Conservation (phyloP, 176 grass and related monocot species). For the Aegilops umbellulata region DNA sequence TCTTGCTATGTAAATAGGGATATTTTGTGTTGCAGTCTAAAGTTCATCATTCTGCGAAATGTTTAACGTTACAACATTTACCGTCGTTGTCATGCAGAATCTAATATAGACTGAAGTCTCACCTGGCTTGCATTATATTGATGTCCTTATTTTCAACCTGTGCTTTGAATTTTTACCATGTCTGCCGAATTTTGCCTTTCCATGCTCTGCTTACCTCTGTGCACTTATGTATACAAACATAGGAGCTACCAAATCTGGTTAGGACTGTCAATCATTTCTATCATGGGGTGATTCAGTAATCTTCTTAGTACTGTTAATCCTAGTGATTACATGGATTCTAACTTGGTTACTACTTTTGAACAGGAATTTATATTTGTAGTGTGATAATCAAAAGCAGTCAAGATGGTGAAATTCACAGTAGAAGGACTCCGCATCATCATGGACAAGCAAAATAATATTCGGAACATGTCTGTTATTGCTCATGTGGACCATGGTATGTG, state of each 20-base stretch:
- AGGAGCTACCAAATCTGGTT: neutral
- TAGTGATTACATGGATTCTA: neutral
- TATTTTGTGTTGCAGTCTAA: neutral
- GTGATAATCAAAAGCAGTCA: slow-evolving; percentile 50
- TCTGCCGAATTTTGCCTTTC: neutral
- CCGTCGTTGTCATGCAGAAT: neutral
- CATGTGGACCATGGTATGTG: slow-evolving; percentile 87
- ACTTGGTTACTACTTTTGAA: neutral
- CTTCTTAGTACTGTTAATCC: neutral
- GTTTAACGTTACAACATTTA: neutral
- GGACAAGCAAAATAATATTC: slow-evolving; percentile 81
- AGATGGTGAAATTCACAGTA: slow-evolving; percentile 90
- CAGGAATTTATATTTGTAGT: slow-evolving; percentile 15
- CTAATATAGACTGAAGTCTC: neutral
- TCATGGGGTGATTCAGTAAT: neutral
- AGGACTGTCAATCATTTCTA: slow-evolving; percentile 4
- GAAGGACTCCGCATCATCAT: slow-evolving; percentile 79
- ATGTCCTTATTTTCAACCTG: neutral
- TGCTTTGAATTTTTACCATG: neutral
- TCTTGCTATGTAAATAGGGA: neutral
- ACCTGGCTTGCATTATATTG: neutral
- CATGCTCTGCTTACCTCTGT: neutral
- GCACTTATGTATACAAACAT: neutral
- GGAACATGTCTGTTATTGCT: slow-evolving; percentile 92
- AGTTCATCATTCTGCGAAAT: neutral